These are phyloP conservation scores for Salix purpurea DNA, from an alignment of 345 rosid genomes.

Conservation along the genomic window DNA sequence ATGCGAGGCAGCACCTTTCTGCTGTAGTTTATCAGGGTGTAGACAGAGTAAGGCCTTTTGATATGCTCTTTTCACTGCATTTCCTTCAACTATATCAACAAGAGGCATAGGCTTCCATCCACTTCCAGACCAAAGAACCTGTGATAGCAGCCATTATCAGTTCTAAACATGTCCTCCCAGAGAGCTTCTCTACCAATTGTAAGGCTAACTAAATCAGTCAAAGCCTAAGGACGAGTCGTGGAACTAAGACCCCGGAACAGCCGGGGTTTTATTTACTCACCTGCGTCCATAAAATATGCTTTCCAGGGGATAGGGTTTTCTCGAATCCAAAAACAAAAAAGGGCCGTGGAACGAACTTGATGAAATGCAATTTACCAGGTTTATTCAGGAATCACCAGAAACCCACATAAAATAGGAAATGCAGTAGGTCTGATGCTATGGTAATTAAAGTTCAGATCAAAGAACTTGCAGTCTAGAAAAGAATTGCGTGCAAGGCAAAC, in stretches of 20 bases:
- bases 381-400: background rate
- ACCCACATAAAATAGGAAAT: background rate
- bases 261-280: too few species aligned
- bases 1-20: conserved; percentile 65
- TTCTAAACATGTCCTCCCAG: background rate
- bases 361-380: background rate
- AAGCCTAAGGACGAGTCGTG: background rate
- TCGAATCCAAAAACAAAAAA: too few species aligned
- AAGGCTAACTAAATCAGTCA: background rate
- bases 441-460: background rate
- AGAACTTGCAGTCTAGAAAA: background rate
- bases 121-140: conserved; percentile 86
- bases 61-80: conserved; percentile 75
- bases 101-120: conserved; percentile 92
- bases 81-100: conserved; percentile 79
- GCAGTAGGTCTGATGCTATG: background rate
- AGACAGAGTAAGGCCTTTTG: conserved; percentile 82
- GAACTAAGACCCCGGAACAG: background rate
- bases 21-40: conserved; percentile 95
- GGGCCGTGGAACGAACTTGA: background rate
- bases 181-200: background rate
- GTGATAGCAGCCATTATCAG: conserved; percentile 2
- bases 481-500: conserved; percentile 14
- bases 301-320: too few species aligned
- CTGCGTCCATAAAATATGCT: too few species aligned